phyloP scores from a whole-genome alignment of 306 rosid species.

The Inga leiocalycina region DNA sequence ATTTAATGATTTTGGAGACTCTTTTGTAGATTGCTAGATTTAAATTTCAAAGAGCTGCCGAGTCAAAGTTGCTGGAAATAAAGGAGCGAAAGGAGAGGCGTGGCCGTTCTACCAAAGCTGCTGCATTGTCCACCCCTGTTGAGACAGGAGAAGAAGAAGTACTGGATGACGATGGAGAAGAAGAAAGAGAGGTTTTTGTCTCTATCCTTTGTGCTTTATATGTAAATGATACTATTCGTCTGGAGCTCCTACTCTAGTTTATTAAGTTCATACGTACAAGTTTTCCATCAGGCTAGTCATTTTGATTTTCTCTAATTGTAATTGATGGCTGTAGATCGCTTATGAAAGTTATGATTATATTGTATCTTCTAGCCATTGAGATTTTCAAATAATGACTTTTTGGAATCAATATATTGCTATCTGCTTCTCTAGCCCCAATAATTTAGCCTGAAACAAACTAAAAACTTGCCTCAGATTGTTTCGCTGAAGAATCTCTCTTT shows the following conservation, averaged over 20 bases:
- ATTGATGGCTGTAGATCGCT: too few relatives aligned
- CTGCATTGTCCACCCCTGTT: constrained; percentile 89
- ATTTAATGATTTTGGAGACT: constrained; percentile 24
- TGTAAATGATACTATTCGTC: constrained; percentile 10
- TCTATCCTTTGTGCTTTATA: constrained; percentile 24
- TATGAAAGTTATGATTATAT: too few relatives aligned
- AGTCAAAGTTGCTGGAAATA: constrained; percentile 84
- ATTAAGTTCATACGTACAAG: neutral
- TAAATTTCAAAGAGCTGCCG: constrained; percentile 84
- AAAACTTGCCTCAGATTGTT: neutral
- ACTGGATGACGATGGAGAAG: constrained; percentile 90
- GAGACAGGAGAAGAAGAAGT: constrained; percentile 94
- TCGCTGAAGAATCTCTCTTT: neutral
- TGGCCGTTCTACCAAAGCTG: constrained; percentile 84
- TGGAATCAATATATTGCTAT: neutral
- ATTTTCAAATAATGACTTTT: neutral
- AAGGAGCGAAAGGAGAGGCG: constrained; percentile 94
- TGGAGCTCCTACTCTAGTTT: constrained; percentile 24
- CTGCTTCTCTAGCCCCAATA: neutral
- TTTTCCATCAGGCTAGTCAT: neutral
- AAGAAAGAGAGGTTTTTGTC: constrained; percentile 85
- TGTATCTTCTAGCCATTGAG: too few relatives aligned
- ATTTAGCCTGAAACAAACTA: neutral
- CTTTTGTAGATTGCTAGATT: constrained; percentile 83
- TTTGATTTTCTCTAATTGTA: neutral